Base-by-base conservation (phyloP, 78 protist genomes). In the Planoprotostelium fungivorum region DNA sequence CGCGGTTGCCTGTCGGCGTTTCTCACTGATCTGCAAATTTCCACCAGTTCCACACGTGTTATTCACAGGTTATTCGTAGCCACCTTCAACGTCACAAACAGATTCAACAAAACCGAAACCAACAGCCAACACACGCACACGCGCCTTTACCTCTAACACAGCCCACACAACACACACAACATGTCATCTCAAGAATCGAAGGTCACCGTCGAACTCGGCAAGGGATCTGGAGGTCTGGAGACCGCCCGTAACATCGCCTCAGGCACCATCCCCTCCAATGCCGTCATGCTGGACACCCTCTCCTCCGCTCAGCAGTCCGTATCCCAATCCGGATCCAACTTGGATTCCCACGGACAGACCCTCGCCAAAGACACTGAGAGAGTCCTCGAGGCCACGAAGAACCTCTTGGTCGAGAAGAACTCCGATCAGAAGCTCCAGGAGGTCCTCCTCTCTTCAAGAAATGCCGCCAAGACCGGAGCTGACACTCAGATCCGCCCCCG, bases 211-310 rank as follows among this genome's bases (percentile, higher is more conserved):
- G 73, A 51, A 51, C 73, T 51, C 73, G 73, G 73, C 73, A 51
- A 51, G 73, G 73, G 73, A 51, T 51, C 73, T 25, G 73, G 73
- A 51, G 73, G 73, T 51, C 73, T 51, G 31, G 73, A 51, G 73
- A 51, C 73, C 73, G 73, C 73, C 73, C 73, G 73, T 51, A 51
- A 51, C 73, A 51, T 51, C 73, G 73, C 73, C 73, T 51, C 73
- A 51, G 73, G 73, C 73, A 51, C 73, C 73, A 16, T 51, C 73
- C 73, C 73, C 73, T 51, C 73, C 16, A 51, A 51, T 16, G 73
- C 73, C 73, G 73, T 51, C 73, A 51, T 51, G 73, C 73, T 51
- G 73, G 73, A 51, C 16, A 25, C 73, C 73, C 73, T 51, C 73
- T 25, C 31, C 73, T 51, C 73, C 73, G 73, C 73, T 51, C 73